These are phyloP conservation scores for Cajanus cajan DNA, from an alignment of 306 rosid genomes.

Conservation along the genomic window DNA sequence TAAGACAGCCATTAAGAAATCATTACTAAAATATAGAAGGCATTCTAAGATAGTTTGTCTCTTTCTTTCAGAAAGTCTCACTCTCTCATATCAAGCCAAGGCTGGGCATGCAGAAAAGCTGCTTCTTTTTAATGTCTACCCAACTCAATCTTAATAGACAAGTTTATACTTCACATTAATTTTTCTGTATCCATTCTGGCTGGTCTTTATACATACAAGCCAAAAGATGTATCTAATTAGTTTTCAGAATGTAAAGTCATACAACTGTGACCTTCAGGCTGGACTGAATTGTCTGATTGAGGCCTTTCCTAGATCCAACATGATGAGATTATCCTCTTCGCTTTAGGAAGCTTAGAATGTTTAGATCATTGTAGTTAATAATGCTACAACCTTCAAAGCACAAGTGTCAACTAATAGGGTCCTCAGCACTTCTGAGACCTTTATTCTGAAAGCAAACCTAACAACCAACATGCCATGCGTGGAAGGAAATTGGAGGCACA, in stretches of 20 bases:
- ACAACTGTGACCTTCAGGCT: background rate
- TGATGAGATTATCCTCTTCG: background rate
- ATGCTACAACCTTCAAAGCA: background rate
- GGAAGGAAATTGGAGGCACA: background rate
- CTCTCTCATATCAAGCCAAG: background rate
- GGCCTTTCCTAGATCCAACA: background rate
- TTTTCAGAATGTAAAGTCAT: background rate
- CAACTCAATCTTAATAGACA: background rate
- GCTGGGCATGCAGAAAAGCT: background rate
- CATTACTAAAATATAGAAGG: background rate
- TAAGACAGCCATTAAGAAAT: background rate
- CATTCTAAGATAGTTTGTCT: background rate
- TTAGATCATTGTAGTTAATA: background rate
- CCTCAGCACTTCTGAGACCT: background rate
- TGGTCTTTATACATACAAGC: background rate
- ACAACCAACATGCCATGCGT: background rate
- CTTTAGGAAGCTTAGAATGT: background rate
- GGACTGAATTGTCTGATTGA: background rate
- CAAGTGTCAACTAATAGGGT: background rate
- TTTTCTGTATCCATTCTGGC: background rate
- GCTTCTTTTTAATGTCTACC: background rate
- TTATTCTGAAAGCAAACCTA: background rate
- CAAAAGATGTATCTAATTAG: background rate
- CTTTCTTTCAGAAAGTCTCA: background rate
- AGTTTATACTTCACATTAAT: background rate